These are phyloP conservation scores for Senecio squalidus DNA, from an alignment of 140 eudicot species.

Conservation along the genomic window DNA sequence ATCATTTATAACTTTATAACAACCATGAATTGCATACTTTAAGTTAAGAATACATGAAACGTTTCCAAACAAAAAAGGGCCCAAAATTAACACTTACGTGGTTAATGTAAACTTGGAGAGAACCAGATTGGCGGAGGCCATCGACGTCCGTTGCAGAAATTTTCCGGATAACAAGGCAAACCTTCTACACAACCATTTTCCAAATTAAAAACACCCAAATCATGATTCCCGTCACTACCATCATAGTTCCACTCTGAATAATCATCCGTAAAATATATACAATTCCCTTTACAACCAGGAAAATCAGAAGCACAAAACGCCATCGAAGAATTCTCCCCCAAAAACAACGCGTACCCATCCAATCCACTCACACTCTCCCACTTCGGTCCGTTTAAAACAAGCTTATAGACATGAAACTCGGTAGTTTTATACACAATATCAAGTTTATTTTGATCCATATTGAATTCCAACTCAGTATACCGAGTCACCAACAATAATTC, in stretches of 20 bases:
- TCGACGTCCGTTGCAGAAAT: conserved; percentile 34
- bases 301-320: conserved; percentile 52
- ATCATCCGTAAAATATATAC: conserved; percentile 76
- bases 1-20: too few species aligned
- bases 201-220: conserved; percentile 66
- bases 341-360: conserved; percentile 46
- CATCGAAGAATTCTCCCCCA: conserved; percentile 75
- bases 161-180: conserved; percentile 49
- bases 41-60: background rate
- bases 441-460: conserved; percentile 43
- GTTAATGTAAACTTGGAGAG: conserved; percentile 57
- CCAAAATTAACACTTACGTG: conserved; percentile 22
- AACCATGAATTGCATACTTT: background rate
- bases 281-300: conserved; percentile 55
- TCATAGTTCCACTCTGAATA: conserved; percentile 57
- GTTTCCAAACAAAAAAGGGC: background rate
- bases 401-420: conserved; percentile 55
- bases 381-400: conserved; percentile 25
- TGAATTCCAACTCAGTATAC: conserved; percentile 49
- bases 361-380: conserved; percentile 53
- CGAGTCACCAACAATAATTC: conserved; percentile 60
- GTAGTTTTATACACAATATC: conserved; percentile 46
- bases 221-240: conserved; percentile 57
- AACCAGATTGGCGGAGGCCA: conserved; percentile 87
- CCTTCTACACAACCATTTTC: conserved; percentile 47